These are phyloP conservation scores for Rhizopogon sp. DNA, from an alignment of 768 basidiomycete genomes.

Conservation along the genomic window DNA sequence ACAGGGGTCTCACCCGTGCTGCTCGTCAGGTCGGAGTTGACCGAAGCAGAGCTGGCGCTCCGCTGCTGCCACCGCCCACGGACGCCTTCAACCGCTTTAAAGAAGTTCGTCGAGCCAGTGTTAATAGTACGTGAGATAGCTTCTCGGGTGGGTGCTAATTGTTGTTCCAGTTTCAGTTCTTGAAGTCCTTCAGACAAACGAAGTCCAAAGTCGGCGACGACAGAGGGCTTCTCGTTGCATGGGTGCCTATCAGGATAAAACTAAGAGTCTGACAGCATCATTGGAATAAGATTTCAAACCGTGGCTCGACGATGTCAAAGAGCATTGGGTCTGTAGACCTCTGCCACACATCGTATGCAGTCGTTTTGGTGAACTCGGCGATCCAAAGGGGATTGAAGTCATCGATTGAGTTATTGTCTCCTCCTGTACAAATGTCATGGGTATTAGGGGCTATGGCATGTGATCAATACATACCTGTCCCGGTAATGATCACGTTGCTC, in stretches of 20 bases:
- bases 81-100: slow-evolving; percentile 89
- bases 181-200: slow-evolving; percentile 92
- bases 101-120: slow-evolving; percentile 72
- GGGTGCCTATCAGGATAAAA: slow-evolving; percentile 61
- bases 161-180: slow-evolving; percentile 88
- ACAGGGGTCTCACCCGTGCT: slow-evolving; percentile 18
- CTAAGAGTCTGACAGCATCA: background rate
- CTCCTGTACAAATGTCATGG: slow-evolving; percentile 29
- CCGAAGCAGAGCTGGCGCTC: slow-evolving; percentile 19
- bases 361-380: slow-evolving; percentile 80
- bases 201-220: slow-evolving; percentile 87
- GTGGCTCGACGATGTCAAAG: slow-evolving; percentile 93
- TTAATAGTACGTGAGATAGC: slow-evolving; percentile 76
- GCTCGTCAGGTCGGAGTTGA: slow-evolving; percentile 15
- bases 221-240: slow-evolving; percentile 85
- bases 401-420: slow-evolving; percentile 53
- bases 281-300: slow-evolving; percentile 38
- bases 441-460: background rate
- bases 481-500: slow-evolving; percentile 61
- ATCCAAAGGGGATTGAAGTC: slow-evolving; percentile 92
- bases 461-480: slow-evolving; percentile 34
- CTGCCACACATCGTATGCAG: slow-evolving; percentile 89
- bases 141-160: slow-evolving; percentile 89
- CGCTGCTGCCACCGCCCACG: slow-evolving; percentile 64
- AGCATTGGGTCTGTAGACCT: slow-evolving; percentile 84